Base-by-base conservation (phyloP, 2,329 filamentous ascomycete genomes). In the Aspergillus latus region DNA sequence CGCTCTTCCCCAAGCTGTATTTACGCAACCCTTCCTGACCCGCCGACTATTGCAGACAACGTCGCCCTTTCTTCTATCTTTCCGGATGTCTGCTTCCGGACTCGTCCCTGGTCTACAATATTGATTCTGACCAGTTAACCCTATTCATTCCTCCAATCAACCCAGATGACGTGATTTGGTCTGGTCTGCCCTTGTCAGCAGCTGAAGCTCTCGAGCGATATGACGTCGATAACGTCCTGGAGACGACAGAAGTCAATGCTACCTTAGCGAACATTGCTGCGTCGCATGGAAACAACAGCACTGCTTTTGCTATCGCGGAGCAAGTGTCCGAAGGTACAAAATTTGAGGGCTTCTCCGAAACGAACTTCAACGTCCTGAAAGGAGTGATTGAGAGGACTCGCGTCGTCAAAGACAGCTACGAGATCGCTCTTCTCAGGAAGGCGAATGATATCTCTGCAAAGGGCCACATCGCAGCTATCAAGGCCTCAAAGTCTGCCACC, bases 21-120 rank as follows among this genome's bases (percentile, higher is more conserved):
- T 48, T 16, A 43, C 11, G 32, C 5, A 47, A 28, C 32, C 15
- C 16, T 36, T 15, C 32, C 54, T 59, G 39, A 59, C 54, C 56
- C 50, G 54, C n/a, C 30, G 50, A 56, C 34, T 56, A 59, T 29
- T 29, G 21, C 64, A 92, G 90, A 62, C 92, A 97, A 76, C 89
- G 92, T 61, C 88, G 94, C 54, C 90, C 86, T 73, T 99, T 99
- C 78, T 97, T 89, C 83, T 99, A 99, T 75, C 81, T 97, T 44
- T 93, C 90, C 26, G 94, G 94, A 65, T 95, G 87, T 69, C 82
- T 86, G 60, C 81, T 95, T 30, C 84, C 92, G 57, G 92, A 97
- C 74, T 88, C 88, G 66, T 87, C 87, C 70, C 83, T 91, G 58
- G 83, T 88, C 55, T 96, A 97, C 78, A 88, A 96, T 62, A 87